A percentile compares a stretch with the other conserved stretches of the same genome.
Evolutionary conservation across 768 basidiomycete species (phyloP).

Genomic region (Agrocybe pediades): DNA sequence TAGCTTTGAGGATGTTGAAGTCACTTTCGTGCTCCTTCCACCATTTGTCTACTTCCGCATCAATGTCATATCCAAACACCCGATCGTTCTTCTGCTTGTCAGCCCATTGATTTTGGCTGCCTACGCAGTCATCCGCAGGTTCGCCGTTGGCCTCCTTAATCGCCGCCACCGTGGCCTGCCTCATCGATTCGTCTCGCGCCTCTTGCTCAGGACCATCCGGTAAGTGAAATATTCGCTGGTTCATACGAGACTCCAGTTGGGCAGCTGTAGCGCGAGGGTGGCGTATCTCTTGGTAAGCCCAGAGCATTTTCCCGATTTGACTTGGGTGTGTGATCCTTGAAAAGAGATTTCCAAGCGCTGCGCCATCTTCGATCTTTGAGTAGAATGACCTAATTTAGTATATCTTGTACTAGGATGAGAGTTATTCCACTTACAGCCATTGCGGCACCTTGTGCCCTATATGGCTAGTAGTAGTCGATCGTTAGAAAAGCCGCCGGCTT

Average conservation of each 20-base stretch:
- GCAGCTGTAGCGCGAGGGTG: slow-evolving; percentile 48
- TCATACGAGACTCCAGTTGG: slow-evolving; percentile 49
- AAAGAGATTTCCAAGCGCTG: slow-evolving; percentile 49
- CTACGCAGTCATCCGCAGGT: slow-evolving; percentile 15
- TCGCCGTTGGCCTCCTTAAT: slow-evolving; percentile 23
- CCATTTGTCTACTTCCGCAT: slow-evolving; percentile 51
- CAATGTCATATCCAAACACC: slow-evolving; percentile 59
- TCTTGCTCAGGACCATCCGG: slow-evolving; percentile 55
- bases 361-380: slow-evolving; percentile 28
- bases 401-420: neutral
- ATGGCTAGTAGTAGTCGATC: slow-evolving; percentile 42
- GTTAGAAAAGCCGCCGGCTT: neutral
- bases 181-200: slow-evolving; percentile 54
- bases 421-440: slow-evolving; percentile 37
- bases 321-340: slow-evolving; percentile 39
- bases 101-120: slow-evolving; percentile 59
- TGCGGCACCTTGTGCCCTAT: slow-evolving; percentile 54
- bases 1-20: slow-evolving; percentile 2
- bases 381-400: neutral
- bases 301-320: slow-evolving; percentile 46
- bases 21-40: slow-evolving; percentile 28
- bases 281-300: slow-evolving; percentile 55
- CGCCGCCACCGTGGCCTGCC: slow-evolving; percentile 44
- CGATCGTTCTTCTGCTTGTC: slow-evolving; percentile 48
- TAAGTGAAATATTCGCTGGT: slow-evolving; percentile 57